Conservation (phyloP, 805 yeast genomes). For the Sugiyamaella valdiviana region DNA sequence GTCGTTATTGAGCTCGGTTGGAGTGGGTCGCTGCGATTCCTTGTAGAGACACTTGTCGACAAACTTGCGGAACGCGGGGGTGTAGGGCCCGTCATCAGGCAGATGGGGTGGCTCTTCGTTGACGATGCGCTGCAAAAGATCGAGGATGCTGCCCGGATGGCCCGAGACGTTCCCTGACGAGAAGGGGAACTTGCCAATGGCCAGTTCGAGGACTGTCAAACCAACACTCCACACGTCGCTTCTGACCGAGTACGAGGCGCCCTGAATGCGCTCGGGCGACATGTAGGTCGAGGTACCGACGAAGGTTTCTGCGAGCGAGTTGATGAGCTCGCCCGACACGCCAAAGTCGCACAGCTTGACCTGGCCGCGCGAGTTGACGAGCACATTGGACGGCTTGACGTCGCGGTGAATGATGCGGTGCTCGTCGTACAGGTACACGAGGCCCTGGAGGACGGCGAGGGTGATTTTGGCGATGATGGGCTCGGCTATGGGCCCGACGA, state of each 20-base stretch:
- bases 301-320: constrained; percentile 94
- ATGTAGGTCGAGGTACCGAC: constrained; percentile 97
- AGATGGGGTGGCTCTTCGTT: constrained; percentile 85
- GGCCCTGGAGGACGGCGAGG: constrained; percentile 69
- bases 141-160: constrained; percentile 47
- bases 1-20: constrained; percentile 53
- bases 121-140: constrained; percentile 84
- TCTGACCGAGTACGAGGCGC: constrained; percentile 86
- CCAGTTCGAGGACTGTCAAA: constrained; percentile 78
- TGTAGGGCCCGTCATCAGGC: constrained; percentile 39
- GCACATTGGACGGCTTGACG: constrained; percentile 90
- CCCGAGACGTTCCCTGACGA: constrained; percentile 20
- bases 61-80: constrained; percentile 52
- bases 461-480: constrained; percentile 67
- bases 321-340: constrained; percentile 83
- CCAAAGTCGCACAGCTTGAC: constrained; percentile 96
- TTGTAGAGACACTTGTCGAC: constrained; percentile 69
- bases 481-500: constrained; percentile 60
- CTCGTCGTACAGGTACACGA: constrained; percentile 70
- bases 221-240: constrained; percentile 98
- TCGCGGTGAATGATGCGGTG: constrained; percentile 93
- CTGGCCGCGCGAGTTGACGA: constrained; percentile 79
- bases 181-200: constrained; percentile 79
- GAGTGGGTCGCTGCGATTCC: constrained; percentile 68
- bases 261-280: constrained; percentile 97